These are phyloP conservation scores for Corymbia calophylla DNA, from an alignment of 441 rosid species.

Conservation along the genomic window DNA sequence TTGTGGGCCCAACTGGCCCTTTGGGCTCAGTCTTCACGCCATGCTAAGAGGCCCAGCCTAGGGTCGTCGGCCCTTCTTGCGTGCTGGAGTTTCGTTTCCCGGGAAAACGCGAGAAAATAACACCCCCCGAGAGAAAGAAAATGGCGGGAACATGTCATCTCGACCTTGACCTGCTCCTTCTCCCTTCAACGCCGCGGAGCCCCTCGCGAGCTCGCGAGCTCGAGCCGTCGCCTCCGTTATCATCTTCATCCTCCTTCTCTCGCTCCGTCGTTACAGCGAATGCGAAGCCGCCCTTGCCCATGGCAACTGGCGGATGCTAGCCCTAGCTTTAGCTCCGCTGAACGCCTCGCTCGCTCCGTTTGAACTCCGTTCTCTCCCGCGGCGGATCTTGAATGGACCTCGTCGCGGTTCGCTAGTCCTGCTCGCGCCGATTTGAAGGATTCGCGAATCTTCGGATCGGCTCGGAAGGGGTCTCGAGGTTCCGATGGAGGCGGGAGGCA, in stretches of 20 bases:
- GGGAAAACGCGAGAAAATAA: not conserved
- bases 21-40: not conserved
- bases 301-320: not conserved
- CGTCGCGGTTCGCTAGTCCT: not conserved
- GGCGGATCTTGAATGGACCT: not conserved
- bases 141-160: not conserved
- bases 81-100: not conserved
- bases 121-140: not conserved
- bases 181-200: not conserved
- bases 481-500: conserved; percentile 26
- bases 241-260: not conserved
- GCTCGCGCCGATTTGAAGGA: not conserved
- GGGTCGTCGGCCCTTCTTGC: not conserved
- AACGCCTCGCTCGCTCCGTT: not conserved
- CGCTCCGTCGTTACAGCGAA: not conserved
- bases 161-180: not conserved
- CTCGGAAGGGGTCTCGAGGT: not conserved
- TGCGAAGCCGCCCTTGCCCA: not conserved
- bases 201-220: not conserved
- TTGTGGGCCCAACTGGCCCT: not conserved
- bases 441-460: not conserved
- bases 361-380: not conserved
- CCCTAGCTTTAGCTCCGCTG: not conserved
- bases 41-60: not conserved
- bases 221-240: not conserved